Evolutionary conservation across 805 yeast species (phyloP).

Genomic region (Starmerella apicola): DNA sequence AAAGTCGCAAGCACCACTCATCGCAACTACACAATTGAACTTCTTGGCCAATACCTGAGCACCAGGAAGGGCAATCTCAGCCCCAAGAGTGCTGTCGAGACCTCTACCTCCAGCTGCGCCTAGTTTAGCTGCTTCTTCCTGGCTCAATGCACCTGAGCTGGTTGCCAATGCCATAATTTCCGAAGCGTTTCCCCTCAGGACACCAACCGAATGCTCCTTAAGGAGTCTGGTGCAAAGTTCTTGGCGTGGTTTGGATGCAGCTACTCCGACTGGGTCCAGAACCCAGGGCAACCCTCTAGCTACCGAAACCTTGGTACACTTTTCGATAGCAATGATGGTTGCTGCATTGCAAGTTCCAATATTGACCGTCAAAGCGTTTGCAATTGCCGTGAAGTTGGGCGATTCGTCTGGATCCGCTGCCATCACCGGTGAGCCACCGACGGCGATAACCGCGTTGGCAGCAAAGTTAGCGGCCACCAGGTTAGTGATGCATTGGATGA

Average conservation of each 20-base stretch:
- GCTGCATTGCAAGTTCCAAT: constrained; percentile 45
- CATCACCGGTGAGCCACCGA: constrained; percentile 85
- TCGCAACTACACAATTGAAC: constrained; percentile 10
- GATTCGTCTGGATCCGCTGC: constrained; percentile 61
- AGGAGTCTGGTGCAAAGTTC: constrained; percentile 38
- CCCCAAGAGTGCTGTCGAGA: constrained; percentile 16
- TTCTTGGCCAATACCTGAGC: constrained; percentile 14
- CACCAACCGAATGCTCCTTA: constrained; percentile 41
- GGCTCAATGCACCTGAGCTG: not conserved
- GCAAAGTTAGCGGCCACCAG: constrained; percentile 78
- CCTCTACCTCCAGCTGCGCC: constrained; percentile 26
- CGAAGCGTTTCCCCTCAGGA: constrained; percentile 79
- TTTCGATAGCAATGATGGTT: constrained; percentile 12
- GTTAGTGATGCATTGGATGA: constrained; percentile 81
- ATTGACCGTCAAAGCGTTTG: constrained; percentile 52
- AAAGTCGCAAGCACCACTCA: constrained; percentile 18
- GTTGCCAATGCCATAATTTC: constrained; percentile 42
- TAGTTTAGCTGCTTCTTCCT: too few species aligned
- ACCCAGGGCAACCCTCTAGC: constrained; percentile 46
- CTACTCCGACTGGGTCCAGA: constrained; percentile 89
- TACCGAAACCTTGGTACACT: constrained; percentile 41
- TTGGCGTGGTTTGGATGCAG: constrained; percentile 56
- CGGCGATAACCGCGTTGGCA: constrained; percentile 73
- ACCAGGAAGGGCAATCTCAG: constrained; percentile 15
- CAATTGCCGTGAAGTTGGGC: constrained; percentile 46